Evolutionary conservation across 2,329 filamentous ascomycete genomes (phyloP).

Genomic region (Ophiostoma piceae): DNA sequence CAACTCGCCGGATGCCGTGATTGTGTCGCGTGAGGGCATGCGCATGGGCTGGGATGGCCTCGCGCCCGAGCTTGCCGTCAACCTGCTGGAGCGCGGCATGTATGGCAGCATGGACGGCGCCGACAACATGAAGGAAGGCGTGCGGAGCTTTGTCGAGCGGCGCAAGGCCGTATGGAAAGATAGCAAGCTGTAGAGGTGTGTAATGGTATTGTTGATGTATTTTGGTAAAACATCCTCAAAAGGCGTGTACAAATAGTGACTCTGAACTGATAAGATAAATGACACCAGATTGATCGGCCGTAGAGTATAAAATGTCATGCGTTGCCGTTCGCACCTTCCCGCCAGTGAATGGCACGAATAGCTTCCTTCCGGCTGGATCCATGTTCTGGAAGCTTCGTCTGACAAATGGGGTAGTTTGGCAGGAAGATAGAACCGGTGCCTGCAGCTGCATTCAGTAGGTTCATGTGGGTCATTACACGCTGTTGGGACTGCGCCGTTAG

Average conservation of each 20-base stretch:
- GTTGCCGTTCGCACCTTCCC: neutral
- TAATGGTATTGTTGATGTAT: neutral
- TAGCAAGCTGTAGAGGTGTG: slow-evolving; percentile 49
- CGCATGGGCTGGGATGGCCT: slow-evolving; percentile 67
- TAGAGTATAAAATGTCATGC: neutral
- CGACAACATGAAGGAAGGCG: slow-evolving; percentile 69
- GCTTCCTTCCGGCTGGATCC: neutral
- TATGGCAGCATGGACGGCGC: slow-evolving; percentile 56
- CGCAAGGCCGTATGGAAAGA: slow-evolving; percentile 62
- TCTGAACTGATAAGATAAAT: neutral
- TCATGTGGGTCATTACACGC: neutral
- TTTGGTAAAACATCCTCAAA: neutral
- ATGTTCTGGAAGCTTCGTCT: slow-evolving; percentile 22
- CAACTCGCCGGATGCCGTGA: slow-evolving; percentile 69
- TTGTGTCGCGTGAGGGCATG: slow-evolving; percentile 67
- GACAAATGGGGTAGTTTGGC: slow-evolving; percentile 1
- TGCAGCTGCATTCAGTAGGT: neutral
- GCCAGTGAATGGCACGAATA: neutral
- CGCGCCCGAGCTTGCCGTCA: slow-evolving; percentile 59
- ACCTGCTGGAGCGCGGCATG: slow-evolving; percentile 52
- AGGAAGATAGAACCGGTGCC: neutral
- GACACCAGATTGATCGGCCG: neutral
- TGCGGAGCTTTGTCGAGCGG: slow-evolving; percentile 72
- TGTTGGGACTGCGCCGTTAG: neutral
- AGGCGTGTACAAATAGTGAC: neutral